Evolutionary conservation across 2,329 filamentous ascomycete genomes (phyloP).

Genomic region (Ascomycota sp.): DNA sequence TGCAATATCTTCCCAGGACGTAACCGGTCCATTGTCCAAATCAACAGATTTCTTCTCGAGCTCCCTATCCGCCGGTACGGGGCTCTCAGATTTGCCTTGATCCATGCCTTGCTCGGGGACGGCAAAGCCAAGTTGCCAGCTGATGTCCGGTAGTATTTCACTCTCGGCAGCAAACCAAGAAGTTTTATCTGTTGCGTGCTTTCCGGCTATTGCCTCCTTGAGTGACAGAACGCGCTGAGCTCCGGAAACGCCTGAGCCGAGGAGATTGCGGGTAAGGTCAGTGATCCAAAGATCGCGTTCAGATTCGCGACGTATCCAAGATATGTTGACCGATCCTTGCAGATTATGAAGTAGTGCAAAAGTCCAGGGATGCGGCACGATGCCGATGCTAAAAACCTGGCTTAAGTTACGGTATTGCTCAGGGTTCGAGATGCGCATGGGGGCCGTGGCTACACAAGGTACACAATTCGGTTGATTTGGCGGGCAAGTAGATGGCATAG

Average conservation of each 20-base stretch:
- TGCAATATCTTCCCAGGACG: slow-evolving; percentile 27
- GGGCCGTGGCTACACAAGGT: slow-evolving; percentile 40
- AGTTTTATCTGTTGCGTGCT: slow-evolving; percentile 37
- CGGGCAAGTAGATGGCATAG: slow-evolving; percentile 57
- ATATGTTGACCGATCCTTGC: slow-evolving; percentile 34
- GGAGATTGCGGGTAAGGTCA: slow-evolving; percentile 44
- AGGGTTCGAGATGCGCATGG: slow-evolving; percentile 44
- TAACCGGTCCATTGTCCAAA: slow-evolving; percentile 24
- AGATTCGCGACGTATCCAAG: slow-evolving; percentile 44
- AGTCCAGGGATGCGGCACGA: slow-evolving; percentile 81
- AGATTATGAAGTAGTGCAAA: slow-evolving; percentile 44
- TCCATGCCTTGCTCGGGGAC: slow-evolving; percentile 37
- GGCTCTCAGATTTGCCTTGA: slow-evolving; percentile 10
- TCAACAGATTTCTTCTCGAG: slow-evolving; percentile 7
- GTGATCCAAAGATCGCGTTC: slow-evolving; percentile 60
- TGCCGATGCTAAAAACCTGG: slow-evolving; percentile 57
- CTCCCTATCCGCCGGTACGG: slow-evolving; percentile 7
- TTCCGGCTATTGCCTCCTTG: slow-evolving; percentile 60
- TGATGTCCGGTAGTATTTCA: slow-evolving; percentile 43
- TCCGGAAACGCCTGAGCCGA: slow-evolving; percentile 36
- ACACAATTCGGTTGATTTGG: slow-evolving; percentile 57
- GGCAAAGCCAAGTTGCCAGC: slow-evolving; percentile 76
- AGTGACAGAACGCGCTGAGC: slow-evolving; percentile 46
- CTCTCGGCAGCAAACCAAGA: slow-evolving; percentile 64
- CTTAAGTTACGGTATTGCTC: slow-evolving; percentile 49